Conservation (phyloP, 495 filamentous ascomycete species). For the Penicillium paradoxum region DNA sequence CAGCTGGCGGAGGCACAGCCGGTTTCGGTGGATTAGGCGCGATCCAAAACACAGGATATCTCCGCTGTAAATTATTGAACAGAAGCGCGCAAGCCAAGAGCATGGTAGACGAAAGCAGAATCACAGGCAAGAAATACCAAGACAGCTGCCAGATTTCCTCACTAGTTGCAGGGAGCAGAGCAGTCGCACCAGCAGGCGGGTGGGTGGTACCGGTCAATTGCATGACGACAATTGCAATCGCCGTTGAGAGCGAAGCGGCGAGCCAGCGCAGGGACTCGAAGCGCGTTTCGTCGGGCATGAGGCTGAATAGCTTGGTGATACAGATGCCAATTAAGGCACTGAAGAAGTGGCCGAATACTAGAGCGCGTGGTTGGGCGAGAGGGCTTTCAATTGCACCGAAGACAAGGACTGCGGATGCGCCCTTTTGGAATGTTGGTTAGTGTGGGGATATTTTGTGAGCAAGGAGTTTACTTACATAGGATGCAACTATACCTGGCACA, state of each 20-base stretch:
- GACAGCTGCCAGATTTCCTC: slow-evolving; percentile 52
- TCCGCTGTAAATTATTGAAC: slow-evolving; percentile 67
- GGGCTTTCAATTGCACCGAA: slow-evolving; percentile 66
- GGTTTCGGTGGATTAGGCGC: slow-evolving; percentile 15
- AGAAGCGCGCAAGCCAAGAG: slow-evolving; percentile 58
- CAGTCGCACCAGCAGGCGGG: slow-evolving; percentile 80
- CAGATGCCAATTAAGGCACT: slow-evolving; percentile 57
- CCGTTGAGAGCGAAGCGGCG: slow-evolving; percentile 60
- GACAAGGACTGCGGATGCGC: slow-evolving; percentile 65
- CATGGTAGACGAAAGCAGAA: slow-evolving; percentile 56
- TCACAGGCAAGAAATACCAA: slow-evolving; percentile 62
- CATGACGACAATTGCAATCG: slow-evolving; percentile 63
- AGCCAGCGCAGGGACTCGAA: slow-evolving; percentile 60
- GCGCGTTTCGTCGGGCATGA: slow-evolving; percentile 37
- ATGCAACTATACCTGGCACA: slow-evolving; percentile 33
- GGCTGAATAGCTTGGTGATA: slow-evolving; percentile 64
- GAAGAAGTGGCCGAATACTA: slow-evolving; percentile 63
- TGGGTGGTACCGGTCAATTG: slow-evolving; percentile 68
- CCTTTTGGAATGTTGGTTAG: slow-evolving; percentile 35
- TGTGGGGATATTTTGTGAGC: background rate
- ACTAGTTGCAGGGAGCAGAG: slow-evolving; percentile 63
- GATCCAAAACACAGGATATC: slow-evolving; percentile 70
- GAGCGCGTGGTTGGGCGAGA: slow-evolving; percentile 69
- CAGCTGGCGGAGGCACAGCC: background rate
- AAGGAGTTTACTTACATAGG: slow-evolving; percentile 22